Evolutionary conservation across 2,329 filamentous ascomycete species (phyloP), one percentile per base, ranked within the genome.

Genomic region (Metarhizium sp.): DNA sequence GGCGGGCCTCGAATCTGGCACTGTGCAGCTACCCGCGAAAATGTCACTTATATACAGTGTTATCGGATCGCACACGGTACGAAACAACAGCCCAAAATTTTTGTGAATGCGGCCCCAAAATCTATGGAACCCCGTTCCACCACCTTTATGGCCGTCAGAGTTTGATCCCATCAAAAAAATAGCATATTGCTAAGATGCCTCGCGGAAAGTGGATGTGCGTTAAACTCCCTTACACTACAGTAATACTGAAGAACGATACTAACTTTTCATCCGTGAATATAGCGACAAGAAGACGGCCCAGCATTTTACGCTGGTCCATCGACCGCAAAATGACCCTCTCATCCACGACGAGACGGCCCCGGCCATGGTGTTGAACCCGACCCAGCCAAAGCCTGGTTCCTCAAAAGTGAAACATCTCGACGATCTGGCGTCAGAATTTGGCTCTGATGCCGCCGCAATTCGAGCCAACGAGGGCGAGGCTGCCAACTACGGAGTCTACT

Each of bases 391-490:
- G 40, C 59, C 65, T n/a, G 65, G 65, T 8, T 55, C 66, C 7
- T 67, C 71, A 14, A 77, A 77, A 56, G 75, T 81, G 58, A 87
- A 87, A 69, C 84, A 84, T 56, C 78, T 95, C 16, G 79, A 81
- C 57, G 92, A 97, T 61, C 77, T 99, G 29, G 81, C 77, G 10
- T 84, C 80, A 3, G 88, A 95, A 67, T 85, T 96, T 51, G 88
- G 88, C 1, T 76, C 80, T 38, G 83, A 86, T 36, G 77, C 79
- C 25, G 76, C 78, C 46, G 74, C 73, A 58, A 84, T 96, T 61
- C 85, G 92, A 62, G 81, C 83, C 55, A 97, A 99, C 70, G 94
- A 99, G 72, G 95, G 95, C 64, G 92, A 99, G 74, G 94, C 95
- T 8, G 94, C 95, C 62, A 89, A 88, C 69, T 84, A 96, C 72